Conservation (phyloP, 176 grass and related monocot species). For the Dendrocalamus sinicus region DNA sequence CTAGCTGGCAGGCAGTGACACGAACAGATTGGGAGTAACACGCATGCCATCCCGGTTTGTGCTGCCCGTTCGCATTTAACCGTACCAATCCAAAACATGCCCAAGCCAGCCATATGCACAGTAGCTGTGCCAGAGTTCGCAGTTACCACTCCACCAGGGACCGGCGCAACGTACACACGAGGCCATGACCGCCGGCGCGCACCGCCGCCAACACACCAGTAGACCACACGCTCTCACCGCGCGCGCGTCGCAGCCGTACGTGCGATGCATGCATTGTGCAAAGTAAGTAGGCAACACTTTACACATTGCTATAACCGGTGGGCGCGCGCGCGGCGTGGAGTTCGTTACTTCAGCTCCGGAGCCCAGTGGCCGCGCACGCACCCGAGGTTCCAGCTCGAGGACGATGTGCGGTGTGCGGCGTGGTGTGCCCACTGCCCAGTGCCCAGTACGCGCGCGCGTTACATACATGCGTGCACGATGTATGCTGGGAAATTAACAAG, state of each 20-base stretch:
- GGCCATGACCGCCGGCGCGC: not conserved
- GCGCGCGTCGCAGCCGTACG: too few relatives aligned
- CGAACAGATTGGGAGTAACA: not conserved
- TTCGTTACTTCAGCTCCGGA: too few relatives aligned
- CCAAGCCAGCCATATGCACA: not conserved
- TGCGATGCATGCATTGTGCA: too few relatives aligned
- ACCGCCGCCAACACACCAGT: not conserved
- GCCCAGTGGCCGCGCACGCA: too few relatives aligned
- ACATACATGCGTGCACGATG: not conserved
- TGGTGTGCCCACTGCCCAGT: not conserved
- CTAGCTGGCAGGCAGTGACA: not conserved
- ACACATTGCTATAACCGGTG: too few relatives aligned
- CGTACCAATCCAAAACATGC: not conserved
- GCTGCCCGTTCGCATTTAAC: not conserved
- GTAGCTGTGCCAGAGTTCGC: not conserved
- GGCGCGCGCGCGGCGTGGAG: too few relatives aligned
- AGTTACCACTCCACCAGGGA: not conserved
- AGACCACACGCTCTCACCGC: too few relatives aligned
- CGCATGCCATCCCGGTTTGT: too few relatives aligned
- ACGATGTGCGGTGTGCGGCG: not conserved
- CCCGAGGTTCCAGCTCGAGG: not conserved
- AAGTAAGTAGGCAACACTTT: too few relatives aligned
- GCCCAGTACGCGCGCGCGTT: not conserved
- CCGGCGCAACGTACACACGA: not conserved
- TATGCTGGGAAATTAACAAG: too few relatives aligned